A percentile compares a stretch with the other conserved stretches of the same genome.
phyloP scores from a whole-genome alignment of 2,329 filamentous ascomycete genomes.

The Arthrobotrys conoides region DNA sequence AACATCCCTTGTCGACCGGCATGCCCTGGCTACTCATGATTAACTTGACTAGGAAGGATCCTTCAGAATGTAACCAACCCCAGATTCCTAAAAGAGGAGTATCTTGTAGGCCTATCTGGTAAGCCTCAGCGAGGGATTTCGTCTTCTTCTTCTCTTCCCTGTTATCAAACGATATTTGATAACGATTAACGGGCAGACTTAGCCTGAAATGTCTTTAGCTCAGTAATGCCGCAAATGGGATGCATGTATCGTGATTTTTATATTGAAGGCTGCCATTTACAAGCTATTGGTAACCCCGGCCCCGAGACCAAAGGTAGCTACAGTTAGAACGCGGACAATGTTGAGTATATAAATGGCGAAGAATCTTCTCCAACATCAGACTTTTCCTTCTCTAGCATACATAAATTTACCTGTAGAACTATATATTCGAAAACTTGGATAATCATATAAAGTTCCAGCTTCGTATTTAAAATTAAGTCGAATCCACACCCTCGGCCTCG shows the following conservation, averaged over 20 bases:
- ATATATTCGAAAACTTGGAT: neutral
- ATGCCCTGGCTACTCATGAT: neutral
- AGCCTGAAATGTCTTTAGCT: neutral
- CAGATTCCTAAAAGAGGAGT: constrained; percentile 21
- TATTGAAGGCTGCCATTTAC: neutral
- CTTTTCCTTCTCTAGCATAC: neutral
- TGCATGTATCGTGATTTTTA: neutral
- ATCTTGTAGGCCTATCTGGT: constrained; percentile 15
- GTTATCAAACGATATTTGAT: neutral
- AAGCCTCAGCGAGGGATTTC: constrained; percentile 11
- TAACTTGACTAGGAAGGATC: constrained; percentile 29
- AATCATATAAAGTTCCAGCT: neutral
- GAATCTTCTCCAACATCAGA: neutral
- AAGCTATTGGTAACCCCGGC: too few relatives aligned
- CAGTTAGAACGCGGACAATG: too few relatives aligned
- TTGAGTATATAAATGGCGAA: neutral
- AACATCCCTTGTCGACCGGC: neutral
- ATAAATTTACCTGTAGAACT: neutral
- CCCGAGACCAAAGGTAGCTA: too few relatives aligned
- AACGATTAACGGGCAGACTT: neutral
- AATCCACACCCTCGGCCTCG: neutral
- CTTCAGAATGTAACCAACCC: constrained; percentile 13
- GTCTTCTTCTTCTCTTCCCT: neutral
- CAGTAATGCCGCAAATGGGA: neutral
- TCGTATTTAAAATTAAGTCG: neutral